Percentiles rank a stretch among this genome's conserved stretches.
Evolutionary conservation across 2,329 filamentous ascomycete species (phyloP).

Genomic region (Ceratocystis cubensis): DNA sequence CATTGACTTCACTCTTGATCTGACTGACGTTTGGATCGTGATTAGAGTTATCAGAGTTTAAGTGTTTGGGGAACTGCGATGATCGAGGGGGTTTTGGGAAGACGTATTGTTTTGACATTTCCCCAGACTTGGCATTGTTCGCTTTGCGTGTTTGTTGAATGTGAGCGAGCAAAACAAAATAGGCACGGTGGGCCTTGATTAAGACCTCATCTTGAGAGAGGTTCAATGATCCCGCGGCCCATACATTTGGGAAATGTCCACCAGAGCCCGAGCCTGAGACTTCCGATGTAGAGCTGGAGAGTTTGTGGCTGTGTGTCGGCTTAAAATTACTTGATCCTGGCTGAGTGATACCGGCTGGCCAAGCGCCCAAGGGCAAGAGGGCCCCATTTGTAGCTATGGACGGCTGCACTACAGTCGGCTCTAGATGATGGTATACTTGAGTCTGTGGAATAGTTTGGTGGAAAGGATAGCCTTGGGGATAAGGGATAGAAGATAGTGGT

Average conservation of each 20-base stretch:
- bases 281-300: not conserved
- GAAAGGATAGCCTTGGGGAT: slow-evolving; percentile 2
- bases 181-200: slow-evolving; percentile 9
- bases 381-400: not conserved
- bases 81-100: slow-evolving; percentile 16
- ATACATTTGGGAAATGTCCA: not conserved
- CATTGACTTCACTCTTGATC: not conserved
- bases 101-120: slow-evolving; percentile 1
- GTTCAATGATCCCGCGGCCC: not conserved
- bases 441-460: not conserved
- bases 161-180: slow-evolving; percentile 6
- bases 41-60: not conserved
- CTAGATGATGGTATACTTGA: not conserved
- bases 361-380: not conserved
- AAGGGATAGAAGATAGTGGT: slow-evolving; percentile 4
- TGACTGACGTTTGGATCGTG: not conserved
- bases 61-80: not conserved
- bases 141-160: slow-evolving; percentile 5
- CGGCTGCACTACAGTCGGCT: not conserved
- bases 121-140: not conserved
- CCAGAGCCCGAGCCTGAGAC: not conserved
- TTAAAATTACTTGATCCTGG: not conserved
- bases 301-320: not conserved
- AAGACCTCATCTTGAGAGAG: slow-evolving; percentile 4
- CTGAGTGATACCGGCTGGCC: not conserved